Percentiles rank a stretch among this genome's conserved stretches.
These are phyloP conservation scores for Ganoderma resinaceum DNA, from an alignment of 1,284 basidiomycete species.

Conservation along the genomic window DNA sequence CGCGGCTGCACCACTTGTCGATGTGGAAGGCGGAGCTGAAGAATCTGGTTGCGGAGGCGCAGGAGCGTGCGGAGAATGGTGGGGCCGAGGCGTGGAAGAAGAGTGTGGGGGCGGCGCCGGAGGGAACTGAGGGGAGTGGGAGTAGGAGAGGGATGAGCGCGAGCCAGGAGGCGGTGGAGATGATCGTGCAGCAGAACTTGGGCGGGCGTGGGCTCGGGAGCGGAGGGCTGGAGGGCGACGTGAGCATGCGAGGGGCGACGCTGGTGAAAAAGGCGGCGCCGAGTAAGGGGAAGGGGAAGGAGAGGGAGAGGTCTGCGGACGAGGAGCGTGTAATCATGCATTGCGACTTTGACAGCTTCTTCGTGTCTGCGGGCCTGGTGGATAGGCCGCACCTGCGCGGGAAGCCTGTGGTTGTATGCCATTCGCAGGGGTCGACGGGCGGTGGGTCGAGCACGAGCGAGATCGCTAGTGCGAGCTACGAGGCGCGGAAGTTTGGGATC, in stretches of 20 bases:
- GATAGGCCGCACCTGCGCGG: conserved; percentile 81
- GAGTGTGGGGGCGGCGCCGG: not conserved
- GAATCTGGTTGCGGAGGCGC: conserved; percentile 81
- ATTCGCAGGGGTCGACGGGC: conserved; percentile 80
- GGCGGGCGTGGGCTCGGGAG: conserved; percentile 30
- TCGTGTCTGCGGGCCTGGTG: conserved; percentile 89
- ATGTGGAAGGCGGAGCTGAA: conserved; percentile 94
- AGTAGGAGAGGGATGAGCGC: conserved; percentile 29
- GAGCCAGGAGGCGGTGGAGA: conserved; percentile 36
- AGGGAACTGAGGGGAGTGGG: not conserved
- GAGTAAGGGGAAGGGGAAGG: conserved; percentile 62
- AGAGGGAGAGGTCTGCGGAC: conserved; percentile 47
- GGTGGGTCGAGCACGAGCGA: conserved; percentile 86
- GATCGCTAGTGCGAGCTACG: conserved; percentile 95
- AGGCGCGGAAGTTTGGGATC: conserved; percentile 88
- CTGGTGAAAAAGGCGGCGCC: conserved; percentile 51
- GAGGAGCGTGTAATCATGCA: conserved; percentile 85
- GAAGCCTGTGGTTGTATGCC: conserved; percentile 93
- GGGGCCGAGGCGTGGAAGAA: conserved; percentile 36
- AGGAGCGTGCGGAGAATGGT: conserved; percentile 67
- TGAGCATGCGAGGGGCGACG: conserved; percentile 68
- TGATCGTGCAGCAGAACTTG: conserved; percentile 37
- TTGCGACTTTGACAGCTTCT: conserved; percentile 98
- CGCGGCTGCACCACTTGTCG: conserved; percentile 89
- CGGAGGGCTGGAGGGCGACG: conserved; percentile 34